Percentiles rank a stretch among this genome's conserved stretches.
phyloP scores from a whole-genome alignment of 352 stramenopile species.

The Pythium sukuiense region DNA sequence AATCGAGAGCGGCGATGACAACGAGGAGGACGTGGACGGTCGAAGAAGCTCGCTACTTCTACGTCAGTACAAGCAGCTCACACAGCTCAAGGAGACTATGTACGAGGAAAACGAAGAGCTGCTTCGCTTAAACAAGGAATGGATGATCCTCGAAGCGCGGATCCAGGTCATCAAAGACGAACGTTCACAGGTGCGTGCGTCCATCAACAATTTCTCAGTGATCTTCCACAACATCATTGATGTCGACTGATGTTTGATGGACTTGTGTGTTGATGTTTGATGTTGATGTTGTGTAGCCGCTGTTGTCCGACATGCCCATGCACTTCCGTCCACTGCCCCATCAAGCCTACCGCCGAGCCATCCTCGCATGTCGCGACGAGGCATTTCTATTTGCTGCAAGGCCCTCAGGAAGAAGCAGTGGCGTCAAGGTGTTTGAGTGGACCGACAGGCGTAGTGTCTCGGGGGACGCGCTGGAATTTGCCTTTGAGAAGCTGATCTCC shows the following conservation, averaged over 20 bases:
- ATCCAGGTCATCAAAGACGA: conserved; percentile 3
- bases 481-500: conserved; percentile 13
- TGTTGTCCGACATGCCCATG: background rate
- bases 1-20: background rate
- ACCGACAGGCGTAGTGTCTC: background rate
- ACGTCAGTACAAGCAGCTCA: conserved; percentile 8
- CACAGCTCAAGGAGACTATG: conserved; percentile 5
- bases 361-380: background rate
- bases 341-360: background rate
- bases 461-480: conserved; percentile 5
- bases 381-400: background rate
- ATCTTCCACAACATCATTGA: background rate
- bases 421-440: conserved; percentile 16
- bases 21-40: background rate
- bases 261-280: background rate
- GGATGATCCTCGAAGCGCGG: conserved; percentile 16
- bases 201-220: background rate
- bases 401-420: background rate
- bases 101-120: conserved; percentile 15
- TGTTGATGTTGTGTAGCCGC: background rate
- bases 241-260: background rate
- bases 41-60: background rate
- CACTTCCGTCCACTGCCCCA: background rate
- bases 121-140: background rate
- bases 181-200: background rate